These are phyloP conservation scores for Ogataea methanolica DNA, from an alignment of 805 yeast species.

Conservation along the genomic window DNA sequence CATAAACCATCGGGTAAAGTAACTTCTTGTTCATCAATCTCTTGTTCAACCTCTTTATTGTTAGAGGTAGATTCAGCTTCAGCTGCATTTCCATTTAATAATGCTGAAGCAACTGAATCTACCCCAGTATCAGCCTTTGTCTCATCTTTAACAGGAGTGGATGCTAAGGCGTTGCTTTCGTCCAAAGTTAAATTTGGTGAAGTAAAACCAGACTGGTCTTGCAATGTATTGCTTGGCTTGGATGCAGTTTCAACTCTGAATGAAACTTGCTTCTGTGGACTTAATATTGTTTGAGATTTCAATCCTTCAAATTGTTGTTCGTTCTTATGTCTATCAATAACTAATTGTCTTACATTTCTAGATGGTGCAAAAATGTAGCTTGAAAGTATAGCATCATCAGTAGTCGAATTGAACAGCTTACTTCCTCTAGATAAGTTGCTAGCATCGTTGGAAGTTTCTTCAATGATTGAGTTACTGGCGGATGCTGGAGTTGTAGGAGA, in stretches of 20 bases:
- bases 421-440: constrained; percentile 5
- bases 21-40: background rate
- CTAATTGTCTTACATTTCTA: constrained; percentile 46
- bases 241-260: constrained; percentile 19
- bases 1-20: constrained; percentile 66
- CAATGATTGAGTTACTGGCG: constrained; percentile 21
- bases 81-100: background rate
- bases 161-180: background rate
- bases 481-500: constrained; percentile 18
- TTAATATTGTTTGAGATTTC: constrained; percentile 13
- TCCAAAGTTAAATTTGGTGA: constrained; percentile 5
- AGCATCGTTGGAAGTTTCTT: constrained; percentile 11
- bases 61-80: background rate
- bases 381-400: constrained; percentile 65
- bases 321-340: constrained; percentile 40
- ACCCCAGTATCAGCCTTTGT: background rate
- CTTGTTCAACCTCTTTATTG: constrained; percentile 1
- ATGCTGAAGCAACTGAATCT: background rate
- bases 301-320: constrained; percentile 20
- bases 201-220: background rate
- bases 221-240: background rate
- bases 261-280: constrained; percentile 30
- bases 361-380: constrained; percentile 71
- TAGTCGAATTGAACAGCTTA: constrained; percentile 38
- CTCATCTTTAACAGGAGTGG: background rate